Evolutionary conservation across 768 basidiomycete genomes (phyloP), one percentile per base, ranked within the genome.

Genomic region (Pisolithus albus): DNA sequence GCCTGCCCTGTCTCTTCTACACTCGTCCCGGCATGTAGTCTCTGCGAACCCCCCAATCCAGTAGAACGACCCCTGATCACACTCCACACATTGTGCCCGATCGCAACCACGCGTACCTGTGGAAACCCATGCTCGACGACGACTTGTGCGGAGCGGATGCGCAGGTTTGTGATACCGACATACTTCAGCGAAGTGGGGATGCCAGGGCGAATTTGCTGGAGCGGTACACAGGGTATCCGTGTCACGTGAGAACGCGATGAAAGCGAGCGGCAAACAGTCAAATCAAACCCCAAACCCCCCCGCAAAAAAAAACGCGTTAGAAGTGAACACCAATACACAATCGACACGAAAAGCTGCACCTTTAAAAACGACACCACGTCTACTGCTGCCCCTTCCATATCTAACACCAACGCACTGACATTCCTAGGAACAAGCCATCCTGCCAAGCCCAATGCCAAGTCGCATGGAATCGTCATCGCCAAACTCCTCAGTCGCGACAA

Each of bases 401-500:
- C 78, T 37, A 82, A 59, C 13, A 70, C 70, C 47, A 84, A 60
- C 13, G 79, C 75, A 5, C 66, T 63, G 3, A 84, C 74, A 36
- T 58, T 72, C 23, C 79, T 63, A 7, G 85, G 85, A 32, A 88
- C 75, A 26, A 88, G 68, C 83, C 84, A 86, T 43, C 79, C 74
- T 7, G 84, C 83, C 18, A 87, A 67, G 2, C 80, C 77, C 0
- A 83, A 74, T 1, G 81, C 75, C 37, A 87, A 64, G 61, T 86
- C 84, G 54, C 71, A 68, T 2, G 86, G 85, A 58, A 86, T 79
- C 5, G 79, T 79, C 49, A 86, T 83, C 47, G 71, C 75, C 50
- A 88, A 62, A 37, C 72, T 75, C n/a, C 66, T 74, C 47, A 88
- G 63, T 11, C 71, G 71, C 16, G 68, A 64, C 23, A 88, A 64